phyloP scores from a whole-genome alignment of 805 yeast genomes.

The Wickerhamiella siamensis region DNA sequence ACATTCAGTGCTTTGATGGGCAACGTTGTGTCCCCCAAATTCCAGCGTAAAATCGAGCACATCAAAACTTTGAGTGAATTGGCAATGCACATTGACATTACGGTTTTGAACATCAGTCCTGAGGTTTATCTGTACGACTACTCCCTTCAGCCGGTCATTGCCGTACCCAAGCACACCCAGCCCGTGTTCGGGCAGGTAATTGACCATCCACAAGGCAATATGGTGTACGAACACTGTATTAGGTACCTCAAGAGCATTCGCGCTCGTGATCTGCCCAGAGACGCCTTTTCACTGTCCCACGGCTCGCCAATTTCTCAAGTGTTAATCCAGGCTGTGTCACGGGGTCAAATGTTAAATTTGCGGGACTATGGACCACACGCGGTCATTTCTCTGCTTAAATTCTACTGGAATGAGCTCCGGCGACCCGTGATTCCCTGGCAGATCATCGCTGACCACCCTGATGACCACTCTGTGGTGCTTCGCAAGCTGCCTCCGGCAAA shows the following conservation, averaged over 20 bases:
- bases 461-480: not conserved
- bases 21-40: constrained; percentile 42
- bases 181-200: constrained; percentile 23
- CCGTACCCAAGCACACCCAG: constrained; percentile 32
- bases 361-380: constrained; percentile 43
- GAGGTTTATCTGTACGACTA: constrained; percentile 58
- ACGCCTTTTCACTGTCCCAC: constrained; percentile 7
- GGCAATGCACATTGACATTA: constrained; percentile 53
- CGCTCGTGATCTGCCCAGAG: constrained; percentile 4
- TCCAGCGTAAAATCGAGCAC: constrained; percentile 31
- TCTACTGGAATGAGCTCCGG: constrained; percentile 38
- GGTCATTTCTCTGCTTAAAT: constrained; percentile 32
- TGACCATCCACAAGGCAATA: constrained; percentile 9
- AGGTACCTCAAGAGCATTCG: constrained; percentile 3
- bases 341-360: constrained; percentile 40
- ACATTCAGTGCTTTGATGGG: constrained; percentile 27
- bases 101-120: constrained; percentile 59
- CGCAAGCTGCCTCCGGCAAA: not conserved
- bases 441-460: not conserved
- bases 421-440: constrained; percentile 31
- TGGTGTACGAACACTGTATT: constrained; percentile 11
- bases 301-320: constrained; percentile 12
- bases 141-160: constrained; percentile 18
- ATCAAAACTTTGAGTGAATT: constrained; percentile 39
- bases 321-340: constrained; percentile 22